A percentile compares a stretch with the other conserved stretches of the same genome.
Conservation (phyloP, 2,329 filamentous ascomycete species). For the Dactylellina cionopaga region DNA sequence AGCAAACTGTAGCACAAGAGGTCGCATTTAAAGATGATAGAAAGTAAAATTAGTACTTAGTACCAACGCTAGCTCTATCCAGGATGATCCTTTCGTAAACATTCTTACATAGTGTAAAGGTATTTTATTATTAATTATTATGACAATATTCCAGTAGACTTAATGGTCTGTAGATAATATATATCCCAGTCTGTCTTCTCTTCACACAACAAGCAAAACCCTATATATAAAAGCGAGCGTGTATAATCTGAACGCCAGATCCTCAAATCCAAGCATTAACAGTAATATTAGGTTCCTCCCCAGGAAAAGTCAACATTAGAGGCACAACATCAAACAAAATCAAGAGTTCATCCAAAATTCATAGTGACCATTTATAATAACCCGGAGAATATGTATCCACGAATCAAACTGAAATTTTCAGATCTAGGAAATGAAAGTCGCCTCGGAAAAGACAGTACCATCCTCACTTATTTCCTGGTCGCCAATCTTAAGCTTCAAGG, state of each 20-base stretch:
- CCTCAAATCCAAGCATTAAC: conserved; percentile 37
- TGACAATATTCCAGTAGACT: too few species aligned
- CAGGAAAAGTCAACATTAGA: background rate
- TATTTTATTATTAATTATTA: conserved; percentile 45
- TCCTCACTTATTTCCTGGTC: conserved; percentile 78
- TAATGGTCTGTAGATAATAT: too few species aligned
- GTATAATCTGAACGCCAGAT: conserved; percentile 40
- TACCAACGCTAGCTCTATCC: too few species aligned
- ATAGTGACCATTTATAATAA: too few species aligned
- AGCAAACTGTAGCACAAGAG: too few species aligned
- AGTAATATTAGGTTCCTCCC: background rate
- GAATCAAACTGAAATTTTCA: too few species aligned
- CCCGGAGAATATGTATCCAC: too few species aligned
- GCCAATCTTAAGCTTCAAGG: conserved; percentile 84
- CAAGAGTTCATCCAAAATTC: too few species aligned
- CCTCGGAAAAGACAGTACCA: conserved; percentile 83
- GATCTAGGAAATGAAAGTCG: conserved; percentile 88
- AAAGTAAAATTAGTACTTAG: too few species aligned
- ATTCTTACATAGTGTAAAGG: background rate
- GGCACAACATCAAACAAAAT: background rate
- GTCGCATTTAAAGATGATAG: too few species aligned
- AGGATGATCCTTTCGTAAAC: too few species aligned
- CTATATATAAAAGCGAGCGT: conserved; percentile 10
- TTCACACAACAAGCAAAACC: conserved; percentile 1
- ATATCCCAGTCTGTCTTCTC: conserved; percentile 38